These are phyloP conservation scores for Lophium mytilinum DNA, from an alignment of 495 filamentous ascomycete genomes.

Conservation along the genomic window DNA sequence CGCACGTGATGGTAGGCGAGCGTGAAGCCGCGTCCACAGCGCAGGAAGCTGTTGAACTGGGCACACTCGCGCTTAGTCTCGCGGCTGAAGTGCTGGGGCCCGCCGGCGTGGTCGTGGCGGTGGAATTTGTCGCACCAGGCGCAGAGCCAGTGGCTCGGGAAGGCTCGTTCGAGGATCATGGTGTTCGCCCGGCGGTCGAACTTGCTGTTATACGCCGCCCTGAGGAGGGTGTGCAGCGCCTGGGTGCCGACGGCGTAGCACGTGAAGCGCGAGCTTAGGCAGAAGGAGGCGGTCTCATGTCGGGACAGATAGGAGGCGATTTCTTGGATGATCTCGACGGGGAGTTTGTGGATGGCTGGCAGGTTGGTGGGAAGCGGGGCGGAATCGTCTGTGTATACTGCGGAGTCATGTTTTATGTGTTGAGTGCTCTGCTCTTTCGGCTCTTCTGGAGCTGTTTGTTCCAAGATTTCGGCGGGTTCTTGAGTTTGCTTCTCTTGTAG, in stretches of 20 bases:
- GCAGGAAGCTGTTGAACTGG: slow-evolving; percentile 13
- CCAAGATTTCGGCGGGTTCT: too few relatives aligned
- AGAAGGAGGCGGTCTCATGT: slow-evolving; percentile 6
- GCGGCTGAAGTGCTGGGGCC: not conserved
- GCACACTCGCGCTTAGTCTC: slow-evolving; percentile 7
- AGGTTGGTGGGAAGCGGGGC: too few relatives aligned
- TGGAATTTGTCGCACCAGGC: slow-evolving; percentile 21
- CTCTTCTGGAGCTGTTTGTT: too few relatives aligned
- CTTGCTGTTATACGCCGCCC: not conserved
- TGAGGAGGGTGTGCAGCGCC: slow-evolving; percentile 1
- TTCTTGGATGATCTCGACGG: slow-evolving; percentile 15
- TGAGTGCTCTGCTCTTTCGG: too few relatives aligned
- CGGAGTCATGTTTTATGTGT: not conserved
- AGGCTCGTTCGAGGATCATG: slow-evolving; percentile 17
- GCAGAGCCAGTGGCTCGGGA: slow-evolving; percentile 17
- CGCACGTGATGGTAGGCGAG: slow-evolving; percentile 11
- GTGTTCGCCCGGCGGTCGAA: slow-evolving; percentile 12
- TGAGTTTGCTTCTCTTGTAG: too few relatives aligned
- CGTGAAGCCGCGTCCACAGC: slow-evolving; percentile 7
- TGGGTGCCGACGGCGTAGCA: slow-evolving; percentile 12
- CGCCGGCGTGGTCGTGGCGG: not conserved
- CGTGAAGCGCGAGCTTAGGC: slow-evolving; percentile 10
- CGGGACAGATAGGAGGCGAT: slow-evolving; percentile 10
- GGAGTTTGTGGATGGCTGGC: slow-evolving; percentile 6
- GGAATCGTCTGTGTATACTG: not conserved